These are phyloP conservation scores for Antrodiella citrinella DNA, from an alignment of 768 basidiomycete genomes.

Conservation along the genomic window DNA sequence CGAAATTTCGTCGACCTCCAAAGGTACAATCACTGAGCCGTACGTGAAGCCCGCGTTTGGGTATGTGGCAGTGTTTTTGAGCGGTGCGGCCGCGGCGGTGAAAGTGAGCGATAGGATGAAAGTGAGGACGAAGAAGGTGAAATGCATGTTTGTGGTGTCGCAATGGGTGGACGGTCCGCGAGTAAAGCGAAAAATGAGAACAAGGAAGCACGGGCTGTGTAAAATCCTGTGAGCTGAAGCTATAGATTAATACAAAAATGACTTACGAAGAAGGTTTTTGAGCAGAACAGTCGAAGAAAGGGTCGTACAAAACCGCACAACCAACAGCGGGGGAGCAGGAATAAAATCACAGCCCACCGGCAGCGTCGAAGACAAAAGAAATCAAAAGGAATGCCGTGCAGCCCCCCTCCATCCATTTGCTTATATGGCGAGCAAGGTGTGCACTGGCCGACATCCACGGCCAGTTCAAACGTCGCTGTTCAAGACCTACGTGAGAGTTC, in stretches of 20 bases:
- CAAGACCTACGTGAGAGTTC: not conserved
- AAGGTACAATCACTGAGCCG: too few relatives aligned
- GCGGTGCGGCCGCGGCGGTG: constrained; percentile 3
- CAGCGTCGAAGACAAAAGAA: not conserved
- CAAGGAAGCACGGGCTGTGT: not conserved
- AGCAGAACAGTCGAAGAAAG: not conserved
- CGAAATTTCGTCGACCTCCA: too few relatives aligned
- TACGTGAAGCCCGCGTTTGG: not conserved
- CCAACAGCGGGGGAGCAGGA: not conserved
- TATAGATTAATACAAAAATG: not conserved
- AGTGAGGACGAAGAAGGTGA: not conserved
- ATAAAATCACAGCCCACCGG: not conserved
- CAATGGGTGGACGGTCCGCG: too few relatives aligned
- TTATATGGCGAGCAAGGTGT: not conserved
- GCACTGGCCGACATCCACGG: not conserved
- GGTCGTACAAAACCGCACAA: not conserved
- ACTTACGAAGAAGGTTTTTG: not conserved
- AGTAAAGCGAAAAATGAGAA: too few relatives aligned
- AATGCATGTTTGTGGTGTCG: not conserved
- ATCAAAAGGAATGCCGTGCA: not conserved
- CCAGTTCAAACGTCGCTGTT: not conserved
- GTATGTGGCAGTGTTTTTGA: constrained; percentile 5
- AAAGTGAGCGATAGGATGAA: not conserved
- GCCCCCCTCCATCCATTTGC: not conserved
- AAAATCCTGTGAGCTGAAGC: not conserved